Conservation (phyloP, 257 asterid species). For the Ilex asprella region DNA sequence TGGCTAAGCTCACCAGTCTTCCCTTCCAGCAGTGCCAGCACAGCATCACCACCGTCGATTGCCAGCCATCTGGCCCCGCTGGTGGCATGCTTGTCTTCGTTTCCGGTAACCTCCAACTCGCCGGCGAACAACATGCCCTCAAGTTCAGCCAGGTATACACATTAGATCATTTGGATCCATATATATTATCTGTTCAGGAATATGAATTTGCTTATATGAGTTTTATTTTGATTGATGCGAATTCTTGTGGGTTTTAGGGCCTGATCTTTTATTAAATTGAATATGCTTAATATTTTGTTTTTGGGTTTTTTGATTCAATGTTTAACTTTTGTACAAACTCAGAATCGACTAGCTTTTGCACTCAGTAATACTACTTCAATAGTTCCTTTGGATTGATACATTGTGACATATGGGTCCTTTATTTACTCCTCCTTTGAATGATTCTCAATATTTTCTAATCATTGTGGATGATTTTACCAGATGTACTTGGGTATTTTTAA, state of each 20-base stretch:
- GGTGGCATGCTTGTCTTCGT: slow-evolving; percentile 50
- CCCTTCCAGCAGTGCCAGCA: slow-evolving; percentile 60
- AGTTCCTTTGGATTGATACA: no score
- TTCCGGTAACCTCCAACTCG: slow-evolving; percentile 42
- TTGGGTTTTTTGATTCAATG: no score
- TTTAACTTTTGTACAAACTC: no score
- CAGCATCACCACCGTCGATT: slow-evolving; percentile 42
- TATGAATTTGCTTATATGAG: background rate
- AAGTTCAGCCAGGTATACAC: slow-evolving; percentile 29
- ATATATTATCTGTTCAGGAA: no score
- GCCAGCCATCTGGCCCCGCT: slow-evolving; percentile 56
- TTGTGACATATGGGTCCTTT: no score
- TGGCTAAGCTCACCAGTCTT: slow-evolving; percentile 29
- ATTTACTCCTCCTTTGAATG: no score
- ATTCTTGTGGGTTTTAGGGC: background rate
- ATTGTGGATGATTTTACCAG: no score
- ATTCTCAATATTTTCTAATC: no score
- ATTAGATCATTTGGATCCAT: no score
- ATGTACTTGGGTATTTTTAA: no score
- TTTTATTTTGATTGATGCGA: background rate
- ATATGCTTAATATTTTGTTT: background rate
- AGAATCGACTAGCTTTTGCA: no score
- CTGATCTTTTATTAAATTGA: background rate
- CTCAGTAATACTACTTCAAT: no score
- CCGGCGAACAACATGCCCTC: slow-evolving; percentile 47